A percentile compares a stretch with the other conserved stretches of the same genome.
Conservation (phyloP, 176 grass and related monocot genomes). For the Oryza coarctata region DNA sequence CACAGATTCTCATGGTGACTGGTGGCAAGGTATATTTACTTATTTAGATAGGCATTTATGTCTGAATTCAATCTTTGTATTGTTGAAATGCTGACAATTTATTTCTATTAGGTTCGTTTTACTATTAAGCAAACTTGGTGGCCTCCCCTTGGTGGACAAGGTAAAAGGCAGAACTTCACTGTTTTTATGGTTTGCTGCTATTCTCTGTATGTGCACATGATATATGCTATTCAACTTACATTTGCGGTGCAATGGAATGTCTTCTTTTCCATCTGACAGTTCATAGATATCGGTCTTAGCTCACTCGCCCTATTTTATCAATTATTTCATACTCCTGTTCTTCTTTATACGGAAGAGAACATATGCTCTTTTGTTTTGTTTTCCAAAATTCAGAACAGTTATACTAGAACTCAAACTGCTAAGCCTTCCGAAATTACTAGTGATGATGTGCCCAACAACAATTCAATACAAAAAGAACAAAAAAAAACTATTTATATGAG, state of each 20-base stretch:
- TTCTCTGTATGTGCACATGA: background rate
- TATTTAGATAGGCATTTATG: conserved; percentile 1
- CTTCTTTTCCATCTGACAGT: conserved; percentile 10
- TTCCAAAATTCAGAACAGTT: conserved; percentile 31
- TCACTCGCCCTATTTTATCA: background rate
- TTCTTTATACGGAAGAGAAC: conserved; percentile 11
- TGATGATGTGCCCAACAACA: background rate
- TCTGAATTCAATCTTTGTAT: conserved; percentile 6
- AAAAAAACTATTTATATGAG: background rate
- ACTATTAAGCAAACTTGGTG: conserved; percentile 65
- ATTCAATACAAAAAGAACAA: conserved; percentile 6
- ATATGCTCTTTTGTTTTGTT: conserved; percentile 13
- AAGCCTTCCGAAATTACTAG: conserved; percentile 5
- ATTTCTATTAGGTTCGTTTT: conserved; percentile 71
- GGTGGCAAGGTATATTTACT: conserved; percentile 88
- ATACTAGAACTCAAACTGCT: background rate
- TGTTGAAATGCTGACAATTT: conserved; percentile 25
- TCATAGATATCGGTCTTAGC: background rate
- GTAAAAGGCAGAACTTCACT: conserved; percentile 32
- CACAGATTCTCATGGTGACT: conserved; percentile 79
- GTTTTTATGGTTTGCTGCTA: background rate
- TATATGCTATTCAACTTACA: conserved; percentile 9
- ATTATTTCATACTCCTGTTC: background rate
- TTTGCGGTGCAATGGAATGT: background rate
- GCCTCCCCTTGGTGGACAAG: conserved; percentile 33